phyloP scores from a whole-genome alignment of 169 alveolate genomes.

The Hepatocystis sp. region DNA sequence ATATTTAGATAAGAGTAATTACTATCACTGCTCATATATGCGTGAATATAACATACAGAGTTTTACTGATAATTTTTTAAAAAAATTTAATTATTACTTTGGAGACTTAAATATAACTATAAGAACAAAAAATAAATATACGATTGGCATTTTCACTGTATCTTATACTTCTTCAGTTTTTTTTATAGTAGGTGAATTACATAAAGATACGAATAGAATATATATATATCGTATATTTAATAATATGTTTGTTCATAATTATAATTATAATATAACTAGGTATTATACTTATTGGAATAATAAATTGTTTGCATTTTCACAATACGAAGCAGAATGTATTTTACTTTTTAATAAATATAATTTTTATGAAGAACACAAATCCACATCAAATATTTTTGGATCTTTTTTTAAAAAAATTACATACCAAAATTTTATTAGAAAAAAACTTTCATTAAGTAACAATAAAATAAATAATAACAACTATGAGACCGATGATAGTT shows the following conservation, averaged over 20 bases:
- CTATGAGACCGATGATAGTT: no score
- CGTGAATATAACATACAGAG: no score
- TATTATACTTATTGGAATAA: constrained; percentile 72
- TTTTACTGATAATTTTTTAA: constrained; percentile 15
- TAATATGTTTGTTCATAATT: constrained; percentile 51
- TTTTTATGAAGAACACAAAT: constrained; percentile 25
- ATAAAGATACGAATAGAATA: constrained; percentile 22
- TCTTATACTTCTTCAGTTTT: constrained; percentile 46
- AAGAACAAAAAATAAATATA: constrained; percentile 1
- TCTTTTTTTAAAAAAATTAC: no score
- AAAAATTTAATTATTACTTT: constrained; percentile 40
- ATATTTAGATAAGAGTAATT: constrained; percentile 19
- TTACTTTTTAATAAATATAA: constrained; percentile 45
- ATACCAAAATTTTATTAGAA: no score
- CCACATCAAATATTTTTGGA: no score
- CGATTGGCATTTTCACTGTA: constrained; percentile 23
- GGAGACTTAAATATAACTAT: constrained; percentile 56
- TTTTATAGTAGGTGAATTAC: constrained; percentile 50
- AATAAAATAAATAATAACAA: no score
- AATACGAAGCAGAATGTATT: constrained; percentile 74
- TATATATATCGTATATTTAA: constrained; percentile 55
- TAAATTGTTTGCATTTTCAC: constrained; percentile 44
- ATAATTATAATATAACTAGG: constrained; percentile 40
- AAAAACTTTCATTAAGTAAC: no score
- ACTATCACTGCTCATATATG: constrained; percentile 4